A percentile compares a stretch with the other conserved stretches of the same genome.
These are phyloP conservation scores for Amanita brunnescens DNA, from an alignment of 768 basidiomycete genomes.

Conservation along the genomic window DNA sequence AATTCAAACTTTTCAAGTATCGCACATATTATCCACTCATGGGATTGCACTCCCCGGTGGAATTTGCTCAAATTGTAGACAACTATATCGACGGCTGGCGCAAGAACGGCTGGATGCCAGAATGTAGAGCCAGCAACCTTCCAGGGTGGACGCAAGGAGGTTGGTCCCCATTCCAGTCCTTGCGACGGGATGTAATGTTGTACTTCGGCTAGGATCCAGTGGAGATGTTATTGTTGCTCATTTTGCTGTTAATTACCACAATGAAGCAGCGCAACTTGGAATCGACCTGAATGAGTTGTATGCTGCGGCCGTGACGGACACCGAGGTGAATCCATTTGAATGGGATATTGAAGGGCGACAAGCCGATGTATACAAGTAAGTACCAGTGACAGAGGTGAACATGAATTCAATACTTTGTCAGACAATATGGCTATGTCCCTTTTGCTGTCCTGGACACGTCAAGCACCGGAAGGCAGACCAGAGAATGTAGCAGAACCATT, in stretches of 20 bases:
- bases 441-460: constrained; percentile 53
- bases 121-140: constrained; percentile 60
- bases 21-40: constrained; percentile 63
- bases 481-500: constrained; percentile 60
- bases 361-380: constrained; percentile 58
- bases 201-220: constrained; percentile 41
- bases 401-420: background rate
- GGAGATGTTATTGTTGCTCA: constrained; percentile 61
- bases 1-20: constrained; percentile 35
- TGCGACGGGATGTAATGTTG: background rate
- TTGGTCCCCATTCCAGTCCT: constrained; percentile 13
- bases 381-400: background rate
- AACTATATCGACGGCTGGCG: constrained; percentile 65
- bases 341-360: constrained; percentile 64
- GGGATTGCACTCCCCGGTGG: constrained; percentile 56
- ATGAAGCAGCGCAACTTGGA: constrained; percentile 50
- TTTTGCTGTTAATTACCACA: constrained; percentile 61
- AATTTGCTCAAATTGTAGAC: constrained; percentile 64
- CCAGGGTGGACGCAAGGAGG: constrained; percentile 72
- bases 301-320: constrained; percentile 52
- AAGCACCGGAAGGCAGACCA: constrained; percentile 57
- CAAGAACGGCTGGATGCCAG: constrained; percentile 70
- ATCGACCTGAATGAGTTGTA: constrained; percentile 57
- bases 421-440: too few relatives aligned
- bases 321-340: constrained; percentile 55